Base-by-base conservation (phyloP, 1,284 basidiomycete species). In the Vanrija sp. region DNA sequence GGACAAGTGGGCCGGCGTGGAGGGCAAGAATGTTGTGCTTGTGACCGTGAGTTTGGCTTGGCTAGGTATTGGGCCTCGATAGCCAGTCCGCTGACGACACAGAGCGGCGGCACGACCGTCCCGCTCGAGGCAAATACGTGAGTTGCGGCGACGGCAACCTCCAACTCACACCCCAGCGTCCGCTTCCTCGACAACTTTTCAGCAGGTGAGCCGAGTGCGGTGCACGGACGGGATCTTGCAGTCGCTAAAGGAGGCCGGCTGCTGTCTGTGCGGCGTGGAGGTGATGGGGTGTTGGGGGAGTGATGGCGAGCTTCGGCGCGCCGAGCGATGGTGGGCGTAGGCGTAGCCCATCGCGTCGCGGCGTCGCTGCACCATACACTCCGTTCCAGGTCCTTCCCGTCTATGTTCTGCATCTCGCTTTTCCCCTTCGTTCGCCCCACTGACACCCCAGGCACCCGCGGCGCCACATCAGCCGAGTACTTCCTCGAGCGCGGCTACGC, bases 101-200 rank as follows among this genome's bases (percentile, higher is more conserved):
- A 95, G 92, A 95, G 91, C 73, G 93, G 93, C 54, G 93, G 93
- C 57, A 97, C 93, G 16, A 96, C 91, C 1, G 93, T 96, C 6
- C 93, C 92, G 6, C 79, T 97, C 57, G 93, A 97, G 80, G 85
- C 92, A 79, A 96, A 96, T 71, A 91, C 95, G 91, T 95, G 82
- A 85, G 90, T 80, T 57, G 12, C 9, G 16, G 23, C 38, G 23
- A 23, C n/a, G n/a, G 25, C 29, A 6, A 1, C 28, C 15, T 7
- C 7, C 34, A 43, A 40, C n/a, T 54, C 38, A 34, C 34, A 26
- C 28, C 50, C 46, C 75, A 97, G 93, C 62, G 95, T 98, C 45
- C 91, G 96, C 49, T 98, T 97, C 77, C 81, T 98, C 28, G 95
- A 98, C 76, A 98, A 98, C 80, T 98, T 98, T 77, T 96, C 92